These are phyloP conservation scores for Rasamsonia emersonii DNA, from an alignment of 2,329 filamentous ascomycete species.

Conservation along the genomic window DNA sequence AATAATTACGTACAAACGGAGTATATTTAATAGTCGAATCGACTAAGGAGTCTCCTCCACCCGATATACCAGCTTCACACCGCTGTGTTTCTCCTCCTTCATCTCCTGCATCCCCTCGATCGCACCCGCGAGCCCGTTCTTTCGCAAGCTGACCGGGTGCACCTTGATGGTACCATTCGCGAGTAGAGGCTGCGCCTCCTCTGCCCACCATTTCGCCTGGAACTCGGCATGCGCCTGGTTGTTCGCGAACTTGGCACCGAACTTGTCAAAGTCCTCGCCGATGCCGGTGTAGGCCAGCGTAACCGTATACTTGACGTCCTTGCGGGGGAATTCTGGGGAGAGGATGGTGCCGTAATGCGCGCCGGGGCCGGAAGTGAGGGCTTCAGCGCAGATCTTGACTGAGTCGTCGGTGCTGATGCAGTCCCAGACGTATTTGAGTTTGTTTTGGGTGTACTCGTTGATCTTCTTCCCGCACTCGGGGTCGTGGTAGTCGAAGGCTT, in stretches of 20 bases:
- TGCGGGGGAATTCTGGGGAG: conserved; percentile 3
- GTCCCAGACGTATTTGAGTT: conserved; percentile 7
- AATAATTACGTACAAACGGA: no score
- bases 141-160: conserved; percentile 6
- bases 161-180: conserved; percentile 5
- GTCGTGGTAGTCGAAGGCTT: conserved; percentile 26
- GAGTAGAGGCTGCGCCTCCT: conserved; percentile 5
- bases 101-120: conserved; percentile 7
- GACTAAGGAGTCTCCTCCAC: conserved; percentile 7
- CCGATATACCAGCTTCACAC: conserved; percentile 8
- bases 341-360: conserved; percentile 6
- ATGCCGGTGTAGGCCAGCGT: conserved; percentile 6
- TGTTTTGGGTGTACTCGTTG: conserved; percentile 10
- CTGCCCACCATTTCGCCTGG: conserved; percentile 4
- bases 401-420: conserved; percentile 1
- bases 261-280: conserved; percentile 6
- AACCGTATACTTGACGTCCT: conserved; percentile 5
- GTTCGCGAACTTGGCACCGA: not conserved
- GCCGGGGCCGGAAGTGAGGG: conserved; percentile 5
- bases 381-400: conserved; percentile 6
- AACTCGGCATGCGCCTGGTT: conserved; percentile 9
- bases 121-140: conserved; percentile 7
- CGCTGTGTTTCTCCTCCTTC: conserved; percentile 5
- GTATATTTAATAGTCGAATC: no score
- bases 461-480: conserved; percentile 18